These are phyloP conservation scores for Diaporthe capsici DNA, from an alignment of 2,329 filamentous ascomycete genomes.

Conservation along the genomic window DNA sequence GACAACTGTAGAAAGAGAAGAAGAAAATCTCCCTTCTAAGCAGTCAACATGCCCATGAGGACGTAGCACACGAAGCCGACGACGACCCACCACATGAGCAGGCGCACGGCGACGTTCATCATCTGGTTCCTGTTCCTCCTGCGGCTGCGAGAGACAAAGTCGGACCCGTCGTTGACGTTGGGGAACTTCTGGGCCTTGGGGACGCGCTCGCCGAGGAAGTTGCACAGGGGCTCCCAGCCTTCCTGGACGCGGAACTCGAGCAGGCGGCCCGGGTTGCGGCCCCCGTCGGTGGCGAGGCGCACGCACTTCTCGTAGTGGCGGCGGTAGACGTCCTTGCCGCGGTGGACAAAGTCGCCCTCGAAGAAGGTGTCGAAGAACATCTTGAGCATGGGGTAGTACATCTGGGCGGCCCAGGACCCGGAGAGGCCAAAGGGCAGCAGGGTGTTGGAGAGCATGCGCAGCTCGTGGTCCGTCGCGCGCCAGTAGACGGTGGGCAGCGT, in stretches of 20 bases:
- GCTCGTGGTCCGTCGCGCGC: slow-evolving; percentile 75
- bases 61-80: slow-evolving; percentile 42
- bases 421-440: slow-evolving; percentile 62
- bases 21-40: neutral
- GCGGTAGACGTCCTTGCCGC: slow-evolving; percentile 74
- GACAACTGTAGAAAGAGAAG: neutral
- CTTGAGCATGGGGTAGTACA: slow-evolving; percentile 79
- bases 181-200: slow-evolving; percentile 44
- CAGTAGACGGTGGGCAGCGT: slow-evolving; percentile 78
- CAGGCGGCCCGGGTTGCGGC: slow-evolving; percentile 51
- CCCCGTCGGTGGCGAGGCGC: slow-evolving; percentile 54
- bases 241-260: slow-evolving; percentile 43
- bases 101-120: slow-evolving; percentile 44
- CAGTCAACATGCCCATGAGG: slow-evolving; percentile 40
- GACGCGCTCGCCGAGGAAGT: slow-evolving; percentile 41
- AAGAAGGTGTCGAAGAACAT: slow-evolving; percentile 80
- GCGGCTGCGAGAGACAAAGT: slow-evolving; percentile 44
- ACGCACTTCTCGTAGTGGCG: slow-evolving; percentile 44
- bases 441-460: slow-evolving; percentile 44
- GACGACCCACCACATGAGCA: slow-evolving; percentile 43
- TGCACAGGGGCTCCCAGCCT: slow-evolving; percentile 43
- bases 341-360: slow-evolving; percentile 75
- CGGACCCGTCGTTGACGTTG: slow-evolving; percentile 43
- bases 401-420: slow-evolving; percentile 74
- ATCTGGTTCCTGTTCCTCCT: slow-evolving; percentile 46